These are phyloP conservation scores for Narthecium ossifragum DNA, from an alignment of 106 monocot species.

Conservation along the genomic window DNA sequence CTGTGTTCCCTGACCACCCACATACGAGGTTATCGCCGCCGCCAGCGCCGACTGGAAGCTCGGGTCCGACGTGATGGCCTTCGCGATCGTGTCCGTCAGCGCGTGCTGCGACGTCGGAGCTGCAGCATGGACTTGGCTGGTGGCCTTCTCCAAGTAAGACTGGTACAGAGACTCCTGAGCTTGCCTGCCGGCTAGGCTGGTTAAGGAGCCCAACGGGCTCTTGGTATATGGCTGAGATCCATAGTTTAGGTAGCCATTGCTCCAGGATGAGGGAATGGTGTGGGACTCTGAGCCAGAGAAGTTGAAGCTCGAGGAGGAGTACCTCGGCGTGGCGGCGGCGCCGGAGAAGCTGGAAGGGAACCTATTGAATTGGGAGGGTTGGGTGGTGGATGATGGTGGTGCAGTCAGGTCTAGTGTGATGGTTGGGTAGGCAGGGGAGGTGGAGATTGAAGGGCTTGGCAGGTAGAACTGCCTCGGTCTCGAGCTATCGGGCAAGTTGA, in stretches of 20 bases:
- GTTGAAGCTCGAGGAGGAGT: slow-evolving; percentile 30
- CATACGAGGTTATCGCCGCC: slow-evolving; percentile 61
- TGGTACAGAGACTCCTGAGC: slow-evolving; percentile 21
- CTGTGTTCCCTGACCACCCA: slow-evolving; percentile 22
- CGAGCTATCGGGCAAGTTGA: slow-evolving; percentile 16
- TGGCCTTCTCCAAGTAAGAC: slow-evolving; percentile 7
- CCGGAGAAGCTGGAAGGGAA: neutral
- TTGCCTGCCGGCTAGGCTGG: neutral
- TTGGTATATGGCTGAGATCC: slow-evolving; percentile 15
- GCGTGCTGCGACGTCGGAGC: neutral
- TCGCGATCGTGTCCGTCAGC: slow-evolving; percentile 52
- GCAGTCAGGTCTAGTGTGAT: slow-evolving; percentile 91
- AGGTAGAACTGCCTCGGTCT: slow-evolving; percentile 33
- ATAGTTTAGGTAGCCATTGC: slow-evolving; percentile 23
- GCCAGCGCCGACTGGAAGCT: slow-evolving; percentile 73
- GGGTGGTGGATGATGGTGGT: slow-evolving; percentile 19
- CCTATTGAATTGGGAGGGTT: slow-evolving; percentile 9
- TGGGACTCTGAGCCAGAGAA: slow-evolving; percentile 38
- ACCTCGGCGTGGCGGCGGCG: slow-evolving; percentile 8
- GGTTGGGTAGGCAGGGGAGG: slow-evolving; percentile 52
- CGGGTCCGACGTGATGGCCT: slow-evolving; percentile 79
- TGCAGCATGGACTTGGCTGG: neutral
- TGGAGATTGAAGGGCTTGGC: slow-evolving; percentile 40
- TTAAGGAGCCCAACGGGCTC: neutral
- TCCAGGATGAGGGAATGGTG: slow-evolving; percentile 22